These are phyloP conservation scores for Mycena sp. DNA, from an alignment of 1,284 basidiomycete genomes.

Conservation along the genomic window DNA sequence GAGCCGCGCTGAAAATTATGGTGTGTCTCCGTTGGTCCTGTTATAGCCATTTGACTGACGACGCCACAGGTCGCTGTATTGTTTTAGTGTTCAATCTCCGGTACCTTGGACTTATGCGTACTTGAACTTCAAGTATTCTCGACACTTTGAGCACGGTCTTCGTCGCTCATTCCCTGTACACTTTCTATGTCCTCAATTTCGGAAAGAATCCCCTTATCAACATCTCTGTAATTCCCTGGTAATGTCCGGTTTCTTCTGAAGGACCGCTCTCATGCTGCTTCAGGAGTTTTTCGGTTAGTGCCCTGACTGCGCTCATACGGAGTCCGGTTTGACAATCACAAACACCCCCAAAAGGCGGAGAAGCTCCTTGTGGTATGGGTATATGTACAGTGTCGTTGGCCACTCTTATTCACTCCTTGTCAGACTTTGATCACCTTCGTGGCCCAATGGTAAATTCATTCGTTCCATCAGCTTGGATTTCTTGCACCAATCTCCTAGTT, in stretches of 20 bases:
- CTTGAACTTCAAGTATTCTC: background rate
- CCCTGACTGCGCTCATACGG: background rate
- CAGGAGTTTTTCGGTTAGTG: slow-evolving; percentile 7
- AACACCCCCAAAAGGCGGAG: background rate
- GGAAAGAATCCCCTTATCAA: background rate
- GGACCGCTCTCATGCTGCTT: background rate
- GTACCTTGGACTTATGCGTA: background rate
- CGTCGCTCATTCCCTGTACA: slow-evolving; percentile 23
- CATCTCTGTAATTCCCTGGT: slow-evolving; percentile 21
- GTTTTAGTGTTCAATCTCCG: background rate
- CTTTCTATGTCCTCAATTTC: slow-evolving; percentile 21
- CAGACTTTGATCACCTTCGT: slow-evolving; percentile 11
- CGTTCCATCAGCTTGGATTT: background rate
- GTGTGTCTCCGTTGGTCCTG: background rate
- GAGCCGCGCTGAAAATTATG: background rate
- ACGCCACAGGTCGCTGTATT: background rate
- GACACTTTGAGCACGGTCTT: slow-evolving; percentile 19
- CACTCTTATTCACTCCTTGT: background rate
- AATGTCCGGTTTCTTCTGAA: background rate
- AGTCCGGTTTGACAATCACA: no score
- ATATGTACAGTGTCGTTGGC: no score
- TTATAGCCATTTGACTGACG: background rate
- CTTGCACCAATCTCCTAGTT: background rate
- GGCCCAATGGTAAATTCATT: slow-evolving; percentile 2
- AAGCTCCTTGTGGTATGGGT: slow-evolving; percentile 5